Conservation (phyloP, 352 stramenopile genomes). For the Phytophthora sansomeana region DNA sequence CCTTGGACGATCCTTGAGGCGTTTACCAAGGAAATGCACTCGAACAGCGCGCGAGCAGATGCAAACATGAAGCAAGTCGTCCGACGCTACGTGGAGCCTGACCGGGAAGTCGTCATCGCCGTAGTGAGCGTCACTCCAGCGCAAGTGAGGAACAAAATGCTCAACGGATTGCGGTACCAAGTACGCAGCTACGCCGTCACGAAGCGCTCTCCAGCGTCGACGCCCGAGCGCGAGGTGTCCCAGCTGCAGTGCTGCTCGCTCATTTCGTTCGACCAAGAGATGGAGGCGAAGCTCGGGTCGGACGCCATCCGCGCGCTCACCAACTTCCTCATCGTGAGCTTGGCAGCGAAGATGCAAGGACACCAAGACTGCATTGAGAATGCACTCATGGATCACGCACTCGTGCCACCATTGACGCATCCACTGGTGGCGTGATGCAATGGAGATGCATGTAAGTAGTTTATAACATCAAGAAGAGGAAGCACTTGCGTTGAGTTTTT, state of each 20-base stretch:
- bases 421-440: slow-evolving; percentile 2
- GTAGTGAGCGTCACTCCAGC: slow-evolving; percentile 36
- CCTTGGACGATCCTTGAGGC: slow-evolving; percentile 41
- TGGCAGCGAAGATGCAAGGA: slow-evolving; percentile 34
- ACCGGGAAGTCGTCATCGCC: slow-evolving; percentile 45
- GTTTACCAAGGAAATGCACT: slow-evolving; percentile 40
- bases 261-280: slow-evolving; percentile 33
- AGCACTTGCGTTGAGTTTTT: background rate
- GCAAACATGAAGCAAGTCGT: slow-evolving; percentile 40
- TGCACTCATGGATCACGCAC: slow-evolving; percentile 36
- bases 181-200: slow-evolving; percentile 32
- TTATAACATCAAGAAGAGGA: no score
- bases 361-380: slow-evolving; percentile 38
- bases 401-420: slow-evolving; percentile 2
- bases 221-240: slow-evolving; percentile 27
- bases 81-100: slow-evolving; percentile 36
- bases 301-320: slow-evolving; percentile 26
- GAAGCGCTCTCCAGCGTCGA: slow-evolving; percentile 28
- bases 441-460: background rate
- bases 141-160: slow-evolving; percentile 37
- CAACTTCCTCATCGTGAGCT: slow-evolving; percentile 31
- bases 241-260: slow-evolving; percentile 35
- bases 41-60: slow-evolving; percentile 32
- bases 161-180: slow-evolving; percentile 28
- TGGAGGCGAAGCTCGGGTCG: slow-evolving; percentile 9